Base-by-base conservation (phyloP, 2,329 filamentous ascomycete genomes). In the Fusarium albosuccineum region DNA sequence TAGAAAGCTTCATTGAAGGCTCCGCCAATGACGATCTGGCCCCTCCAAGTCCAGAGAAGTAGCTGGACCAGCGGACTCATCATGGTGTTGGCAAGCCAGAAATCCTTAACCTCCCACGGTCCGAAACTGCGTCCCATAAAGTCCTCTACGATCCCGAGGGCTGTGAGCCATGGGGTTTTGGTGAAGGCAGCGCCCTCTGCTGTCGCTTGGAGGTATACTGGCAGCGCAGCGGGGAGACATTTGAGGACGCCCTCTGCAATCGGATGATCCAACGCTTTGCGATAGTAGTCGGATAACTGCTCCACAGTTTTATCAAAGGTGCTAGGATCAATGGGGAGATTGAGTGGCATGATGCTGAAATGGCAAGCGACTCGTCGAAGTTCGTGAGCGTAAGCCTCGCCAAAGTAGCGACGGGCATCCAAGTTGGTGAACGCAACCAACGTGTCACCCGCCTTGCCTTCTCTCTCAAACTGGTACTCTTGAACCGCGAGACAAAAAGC, bases 1-100 rank as follows among this genome's bases (percentile, higher is more conserved):
- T 33, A 49, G 3, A 36, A 49, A 2, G 33, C 5, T 30, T 49
- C 45, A 27, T 49, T 49, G 6, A 13, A 49, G 16, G 45, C 16
- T 14, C 8, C 30, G 14, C 45, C 33, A 11, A 49, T 30, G 9
- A 36, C 45, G 14, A 49, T 2, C 14, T 49, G 30, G 2, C 16
- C 30, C 6, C 45, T 29, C 45, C 45, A 49, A 4, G 45, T 49
- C 45, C 45, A 49, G 45, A 49, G 30, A 5, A 49, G 45, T 9
- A 49, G 8, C 30, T 49, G 45, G 17, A 27, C 9, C 5, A 37
- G 16, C 17, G 45, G 45, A 13, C 30, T 26, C 9, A 7, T 27
- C 3, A 49, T 26, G 45, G 14, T 33, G 13, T 49, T 49, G 16
- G 45, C 45, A 5, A 49, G 45, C 29, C 45, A 37, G 22, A 49